Evolutionary conservation across 2,329 filamentous ascomycete species (phyloP).

Genomic region (Pyricularia pennisetigena): DNA sequence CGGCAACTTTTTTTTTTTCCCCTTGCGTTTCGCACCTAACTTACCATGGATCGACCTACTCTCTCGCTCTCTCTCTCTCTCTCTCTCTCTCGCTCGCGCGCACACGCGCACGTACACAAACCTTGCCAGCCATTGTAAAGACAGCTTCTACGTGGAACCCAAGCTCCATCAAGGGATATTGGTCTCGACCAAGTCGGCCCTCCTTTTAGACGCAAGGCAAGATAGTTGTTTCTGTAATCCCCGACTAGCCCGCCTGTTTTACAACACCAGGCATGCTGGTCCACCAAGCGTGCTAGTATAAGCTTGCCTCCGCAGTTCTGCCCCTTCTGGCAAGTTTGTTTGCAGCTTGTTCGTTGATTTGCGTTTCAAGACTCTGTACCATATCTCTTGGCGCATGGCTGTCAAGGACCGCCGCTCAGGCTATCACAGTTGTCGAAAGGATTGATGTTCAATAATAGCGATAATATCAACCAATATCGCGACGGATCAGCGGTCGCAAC

Average conservation of each 20-base stretch:
- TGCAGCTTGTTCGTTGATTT: not conserved
- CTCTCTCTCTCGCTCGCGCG: too few relatives aligned
- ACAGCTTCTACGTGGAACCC: not conserved
- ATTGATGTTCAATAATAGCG: not conserved
- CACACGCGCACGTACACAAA: not conserved
- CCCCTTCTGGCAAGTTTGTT: not conserved
- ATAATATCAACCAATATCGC: not conserved
- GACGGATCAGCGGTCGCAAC: not conserved
- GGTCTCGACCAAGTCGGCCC: not conserved
- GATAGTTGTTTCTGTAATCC: not conserved
- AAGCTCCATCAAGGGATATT: not conserved
- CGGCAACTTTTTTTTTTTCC: too few relatives aligned
- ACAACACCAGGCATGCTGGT: not conserved
- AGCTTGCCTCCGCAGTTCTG: not conserved
- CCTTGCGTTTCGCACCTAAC: too few relatives aligned
- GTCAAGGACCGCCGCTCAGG: not conserved
- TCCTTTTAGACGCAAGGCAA: not conserved
- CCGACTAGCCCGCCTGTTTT: not conserved
- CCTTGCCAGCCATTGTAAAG: not conserved
- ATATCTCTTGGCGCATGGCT: not conserved
- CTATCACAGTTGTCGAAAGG: not conserved
- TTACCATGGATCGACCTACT: not conserved
- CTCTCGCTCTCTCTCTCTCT: too few relatives aligned
- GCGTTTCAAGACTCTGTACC: slow-evolving; percentile 2
- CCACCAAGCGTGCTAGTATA: not conserved